Percentiles rank a stretch among this genome's conserved stretches.
Evolutionary conservation across 495 filamentous ascomycete genomes (phyloP).

Genomic region (Podospora bellae-mahoneyi): DNA sequence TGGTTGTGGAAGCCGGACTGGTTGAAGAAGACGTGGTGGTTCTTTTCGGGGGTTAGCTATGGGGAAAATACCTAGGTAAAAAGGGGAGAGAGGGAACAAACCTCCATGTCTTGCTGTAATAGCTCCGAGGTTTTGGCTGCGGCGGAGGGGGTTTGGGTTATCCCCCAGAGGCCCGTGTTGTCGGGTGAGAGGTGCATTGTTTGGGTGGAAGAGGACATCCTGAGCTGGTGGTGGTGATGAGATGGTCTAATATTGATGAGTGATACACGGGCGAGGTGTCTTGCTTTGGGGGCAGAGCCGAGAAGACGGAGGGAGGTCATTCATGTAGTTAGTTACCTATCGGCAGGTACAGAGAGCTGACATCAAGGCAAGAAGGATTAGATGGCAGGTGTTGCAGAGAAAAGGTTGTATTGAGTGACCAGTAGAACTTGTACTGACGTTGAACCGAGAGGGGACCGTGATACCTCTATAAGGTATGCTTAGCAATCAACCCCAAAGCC

Average conservation of each 20-base stretch:
- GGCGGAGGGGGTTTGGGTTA: slow-evolving; percentile 52
- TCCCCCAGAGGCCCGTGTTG: slow-evolving; percentile 57
- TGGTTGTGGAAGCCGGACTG: slow-evolving; percentile 63
- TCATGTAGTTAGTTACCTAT: background rate
- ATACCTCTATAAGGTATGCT: background rate
- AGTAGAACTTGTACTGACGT: background rate
- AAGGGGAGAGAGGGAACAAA: slow-evolving; percentile 11
- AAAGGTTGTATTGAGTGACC: too few relatives aligned
- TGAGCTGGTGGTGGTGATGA: background rate
- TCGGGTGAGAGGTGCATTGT: slow-evolving; percentile 55
- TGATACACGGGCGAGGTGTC: background rate
- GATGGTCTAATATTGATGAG: background rate
- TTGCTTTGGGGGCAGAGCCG: background rate
- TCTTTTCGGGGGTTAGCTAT: slow-evolving; percentile 28
- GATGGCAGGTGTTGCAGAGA: background rate
- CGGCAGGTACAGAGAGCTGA: too few relatives aligned
- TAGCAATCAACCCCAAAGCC: background rate
- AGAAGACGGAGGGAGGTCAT: background rate
- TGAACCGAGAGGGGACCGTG: background rate
- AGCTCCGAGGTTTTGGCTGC: slow-evolving; percentile 61
- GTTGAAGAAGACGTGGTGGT: slow-evolving; percentile 79
- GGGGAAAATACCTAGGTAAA: too few relatives aligned
- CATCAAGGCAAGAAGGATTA: background rate
- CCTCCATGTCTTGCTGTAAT: slow-evolving; percentile 70
- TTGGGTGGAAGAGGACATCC: slow-evolving; percentile 29